Evolutionary conservation across 306 rosid genomes (phyloP).

Genomic region (Corylus americana): DNA sequence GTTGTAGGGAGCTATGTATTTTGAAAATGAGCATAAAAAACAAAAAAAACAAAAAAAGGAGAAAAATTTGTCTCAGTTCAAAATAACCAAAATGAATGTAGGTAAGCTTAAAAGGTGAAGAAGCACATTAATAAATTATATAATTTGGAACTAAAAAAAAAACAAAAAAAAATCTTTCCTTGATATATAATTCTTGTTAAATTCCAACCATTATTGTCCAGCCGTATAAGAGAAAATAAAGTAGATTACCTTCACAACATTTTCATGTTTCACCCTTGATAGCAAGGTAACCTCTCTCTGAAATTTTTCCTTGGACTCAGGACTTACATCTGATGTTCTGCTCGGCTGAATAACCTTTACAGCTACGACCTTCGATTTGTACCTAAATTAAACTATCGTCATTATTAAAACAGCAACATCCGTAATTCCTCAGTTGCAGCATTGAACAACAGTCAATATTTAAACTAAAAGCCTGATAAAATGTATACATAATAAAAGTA

Average conservation of each 20-base stretch:
- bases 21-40: background rate
- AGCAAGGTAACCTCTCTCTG: slow-evolving; percentile 57
- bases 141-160: background rate
- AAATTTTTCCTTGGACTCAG: slow-evolving; percentile 43
- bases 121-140: background rate
- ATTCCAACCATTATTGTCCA: background rate
- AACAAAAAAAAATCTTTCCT: background rate
- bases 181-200: background rate
- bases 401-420: background rate
- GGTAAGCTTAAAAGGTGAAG: background rate
- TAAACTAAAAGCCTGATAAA: background rate
- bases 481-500: background rate
- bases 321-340: slow-evolving; percentile 27
- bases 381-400: slow-evolving; percentile 41
- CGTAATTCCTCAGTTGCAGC: slow-evolving; percentile 9
- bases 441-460: background rate
- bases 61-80: background rate
- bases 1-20: background rate
- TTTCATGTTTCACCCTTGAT: slow-evolving; percentile 45
- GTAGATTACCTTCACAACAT: slow-evolving; percentile 49
- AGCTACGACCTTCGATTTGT: slow-evolving; percentile 42
- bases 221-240: background rate
- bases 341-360: slow-evolving; percentile 43
- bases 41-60: background rate
- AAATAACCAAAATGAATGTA: background rate